These are phyloP conservation scores for Scheffersomyces lignicola DNA, from an alignment of 1,139 yeast species.

Conservation along the genomic window DNA sequence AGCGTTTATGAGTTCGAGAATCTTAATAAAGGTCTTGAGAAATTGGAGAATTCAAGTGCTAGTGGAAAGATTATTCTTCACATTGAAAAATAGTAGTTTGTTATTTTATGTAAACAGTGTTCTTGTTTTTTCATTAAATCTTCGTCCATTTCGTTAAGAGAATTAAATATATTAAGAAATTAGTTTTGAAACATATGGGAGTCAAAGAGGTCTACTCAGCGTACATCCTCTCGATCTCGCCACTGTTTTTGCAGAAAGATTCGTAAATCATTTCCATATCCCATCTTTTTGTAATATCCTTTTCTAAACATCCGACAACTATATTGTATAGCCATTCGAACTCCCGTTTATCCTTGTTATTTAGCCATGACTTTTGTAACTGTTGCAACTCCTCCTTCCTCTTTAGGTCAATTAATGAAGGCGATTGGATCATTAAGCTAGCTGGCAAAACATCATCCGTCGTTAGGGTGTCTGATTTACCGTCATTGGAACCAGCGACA, in stretches of 20 bases:
- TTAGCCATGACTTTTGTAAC: conserved; percentile 24
- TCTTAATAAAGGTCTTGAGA: conserved; percentile 49
- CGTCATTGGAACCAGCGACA: conserved; percentile 8
- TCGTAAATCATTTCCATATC: conserved; percentile 39
- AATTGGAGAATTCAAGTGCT: conserved; percentile 46
- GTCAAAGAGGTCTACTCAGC: neutral
- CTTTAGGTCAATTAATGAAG: conserved; percentile 23
- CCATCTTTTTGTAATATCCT: conserved; percentile 52
- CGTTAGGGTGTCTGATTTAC: conserved; percentile 4
- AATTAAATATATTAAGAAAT: neutral
- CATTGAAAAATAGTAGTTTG: conserved; percentile 14
- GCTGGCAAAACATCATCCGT: conserved; percentile 11
- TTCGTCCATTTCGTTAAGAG: conserved; percentile 4
- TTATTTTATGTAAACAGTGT: too few relatives aligned
- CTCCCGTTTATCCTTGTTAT: conserved; percentile 17
- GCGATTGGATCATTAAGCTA: conserved; percentile 14
- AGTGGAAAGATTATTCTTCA: conserved; percentile 62
- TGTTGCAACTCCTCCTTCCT: conserved; percentile 16
- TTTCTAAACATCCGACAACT: conserved; percentile 55
- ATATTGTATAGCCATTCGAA: conserved; percentile 40
- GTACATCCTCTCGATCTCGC: neutral
- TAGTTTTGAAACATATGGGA: too few relatives aligned
- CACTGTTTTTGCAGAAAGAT: conserved; percentile 4
- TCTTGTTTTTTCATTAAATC: neutral
- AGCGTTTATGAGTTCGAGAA: conserved; percentile 51